Conservation (phyloP, 1,139 yeast species). For the Pichia sp. region DNA sequence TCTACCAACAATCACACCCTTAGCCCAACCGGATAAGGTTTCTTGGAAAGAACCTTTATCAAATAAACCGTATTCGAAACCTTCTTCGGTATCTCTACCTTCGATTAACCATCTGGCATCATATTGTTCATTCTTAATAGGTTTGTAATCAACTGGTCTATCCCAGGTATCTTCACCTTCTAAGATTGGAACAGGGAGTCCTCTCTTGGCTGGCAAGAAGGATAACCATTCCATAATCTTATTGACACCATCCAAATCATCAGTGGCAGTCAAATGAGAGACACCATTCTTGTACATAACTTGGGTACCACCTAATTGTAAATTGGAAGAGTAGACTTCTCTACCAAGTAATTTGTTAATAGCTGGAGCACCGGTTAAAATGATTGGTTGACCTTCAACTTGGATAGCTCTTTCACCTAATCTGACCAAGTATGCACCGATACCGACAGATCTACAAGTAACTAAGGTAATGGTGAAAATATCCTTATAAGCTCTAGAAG, state of each 20-base stretch:
- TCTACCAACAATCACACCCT: constrained; percentile 96
- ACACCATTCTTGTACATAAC: constrained; percentile 98
- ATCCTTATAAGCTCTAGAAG: constrained; percentile 94
- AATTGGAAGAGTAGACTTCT: constrained; percentile 92
- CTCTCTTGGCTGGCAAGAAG: constrained; percentile 88
- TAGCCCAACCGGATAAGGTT: constrained; percentile 98
- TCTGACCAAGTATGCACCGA: constrained; percentile 96
- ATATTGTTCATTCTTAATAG: constrained; percentile 63
- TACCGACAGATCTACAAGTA: constrained; percentile 98
- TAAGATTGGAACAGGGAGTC: constrained; percentile 84
- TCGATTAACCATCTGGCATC: constrained; percentile 95
- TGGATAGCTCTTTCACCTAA: constrained; percentile 98
- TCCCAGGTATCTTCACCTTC: constrained; percentile 86
- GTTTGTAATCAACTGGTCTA: constrained; percentile 78
- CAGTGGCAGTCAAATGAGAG: constrained; percentile 90
- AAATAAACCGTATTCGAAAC: constrained; percentile 81
- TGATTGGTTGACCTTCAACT: constrained; percentile 97
- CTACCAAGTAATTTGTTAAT: constrained; percentile 93
- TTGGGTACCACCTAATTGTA: constrained; percentile 98
- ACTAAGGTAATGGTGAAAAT: constrained; percentile 94
- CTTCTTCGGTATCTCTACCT: constrained; percentile 64
- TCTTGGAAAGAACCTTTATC: constrained; percentile 93
- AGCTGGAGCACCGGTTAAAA: constrained; percentile 98
- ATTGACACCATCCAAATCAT: constrained; percentile 94
- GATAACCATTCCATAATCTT: constrained; percentile 94